These are phyloP conservation scores for Vitrella brassicaformis DNA, from an alignment of 73 alveolate species.

Conservation along the genomic window DNA sequence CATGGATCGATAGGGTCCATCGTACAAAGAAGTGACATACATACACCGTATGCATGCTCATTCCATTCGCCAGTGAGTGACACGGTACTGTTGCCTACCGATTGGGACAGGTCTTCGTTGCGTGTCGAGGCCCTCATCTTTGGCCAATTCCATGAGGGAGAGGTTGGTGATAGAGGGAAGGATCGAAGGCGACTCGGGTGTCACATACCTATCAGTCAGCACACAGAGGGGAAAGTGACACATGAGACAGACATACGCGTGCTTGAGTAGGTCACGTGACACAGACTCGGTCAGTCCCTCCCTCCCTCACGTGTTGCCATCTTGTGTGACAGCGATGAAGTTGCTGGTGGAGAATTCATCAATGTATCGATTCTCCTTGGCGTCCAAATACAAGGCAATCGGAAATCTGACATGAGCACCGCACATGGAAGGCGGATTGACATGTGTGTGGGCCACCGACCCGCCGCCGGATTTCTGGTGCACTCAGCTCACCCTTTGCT, in stretches of 20 bases:
- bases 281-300: not conserved
- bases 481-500: not conserved
- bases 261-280: too few species aligned
- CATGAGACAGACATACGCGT: too few species aligned
- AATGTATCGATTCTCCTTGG: conserved; percentile 14
- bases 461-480: too few species aligned
- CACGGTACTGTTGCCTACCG: too few species aligned
- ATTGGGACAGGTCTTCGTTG: conserved; percentile 23
- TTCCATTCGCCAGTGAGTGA: too few species aligned
- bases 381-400: conserved; percentile 11
- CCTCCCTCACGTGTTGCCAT: not conserved
- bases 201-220: conserved; percentile 31
- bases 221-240: too few species aligned
- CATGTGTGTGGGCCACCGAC: too few species aligned
- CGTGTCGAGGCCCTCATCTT: conserved; percentile 16
- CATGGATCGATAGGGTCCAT: too few species aligned
- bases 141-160: conserved; percentile 21
- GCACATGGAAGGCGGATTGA: too few species aligned
- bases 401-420: too few species aligned
- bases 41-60: too few species aligned
- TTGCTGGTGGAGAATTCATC: conserved; percentile 37
- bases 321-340: conserved; percentile 13
- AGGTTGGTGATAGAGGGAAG: conserved; percentile 26
- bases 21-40: too few species aligned
- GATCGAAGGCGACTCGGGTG: conserved; percentile 27